Base-by-base conservation (phyloP, 768 basidiomycete species). In the Leccinum rimulosum region DNA sequence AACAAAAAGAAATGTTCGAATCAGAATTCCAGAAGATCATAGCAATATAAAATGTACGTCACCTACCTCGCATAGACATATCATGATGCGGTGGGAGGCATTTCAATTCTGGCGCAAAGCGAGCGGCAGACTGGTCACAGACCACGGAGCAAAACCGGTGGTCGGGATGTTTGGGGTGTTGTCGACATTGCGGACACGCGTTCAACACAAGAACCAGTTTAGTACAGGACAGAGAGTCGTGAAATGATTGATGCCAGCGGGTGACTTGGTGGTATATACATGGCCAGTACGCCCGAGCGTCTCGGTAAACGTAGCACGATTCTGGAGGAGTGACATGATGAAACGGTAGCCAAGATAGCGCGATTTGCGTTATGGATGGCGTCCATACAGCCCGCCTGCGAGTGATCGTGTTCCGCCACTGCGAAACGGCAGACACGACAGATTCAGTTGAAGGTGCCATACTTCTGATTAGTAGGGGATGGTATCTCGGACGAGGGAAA, bases 61-160 rank as follows among this genome's bases (percentile, higher is more conserved):
- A 60, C 63, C 3, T 11, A 67, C 69, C 47, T 4, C 31, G 30
- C 14, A 56, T 4, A n/a, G 14, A 63, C 40, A 57, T 1, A 2
- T 54, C 57, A 17, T 71, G 68, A 11, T 50, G 12, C 1, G 47
- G 51, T 0, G 35, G 40, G 14, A 70, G 65, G 17, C 7, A 49
- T 17, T 38, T 71, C 15, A 70, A 27, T 30, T 45, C 45, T 2
- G 68, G 70, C 2, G 68, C 68, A 4, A 43, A 56, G 6, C 43
- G 52, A 12, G 66, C 63, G 3, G 64, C 65, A 2, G 25, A 54
- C 15, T 30, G 43, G 31, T 15, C 4, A 6, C 69, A 72, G 8
- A 25, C 25, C 25, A 54, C 14, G 5, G 69, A 67, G 7, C 68
- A 70, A 50, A 70, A 72, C 1, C 61, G 56, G 19, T 60, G 58